These are phyloP conservation scores for Hapsidospora chrysogenum DNA, from an alignment of 495 filamentous ascomycete genomes.

Conservation along the genomic window DNA sequence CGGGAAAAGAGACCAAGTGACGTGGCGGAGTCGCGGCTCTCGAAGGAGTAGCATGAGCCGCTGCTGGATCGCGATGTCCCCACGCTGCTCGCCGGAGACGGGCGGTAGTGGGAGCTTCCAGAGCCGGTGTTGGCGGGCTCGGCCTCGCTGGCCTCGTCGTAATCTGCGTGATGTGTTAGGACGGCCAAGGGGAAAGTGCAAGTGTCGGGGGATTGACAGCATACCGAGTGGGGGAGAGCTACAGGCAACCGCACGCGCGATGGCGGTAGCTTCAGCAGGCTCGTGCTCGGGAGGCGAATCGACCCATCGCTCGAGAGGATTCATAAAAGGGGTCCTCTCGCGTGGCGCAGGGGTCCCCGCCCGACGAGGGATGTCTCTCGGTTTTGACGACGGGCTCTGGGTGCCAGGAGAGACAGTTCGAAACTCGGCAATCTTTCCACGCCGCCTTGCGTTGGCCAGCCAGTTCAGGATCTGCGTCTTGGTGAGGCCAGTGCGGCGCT, in stretches of 20 bases:
- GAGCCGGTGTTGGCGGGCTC: conserved; percentile 46
- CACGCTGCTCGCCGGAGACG: conserved; percentile 54
- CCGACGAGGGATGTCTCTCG: conserved; percentile 45
- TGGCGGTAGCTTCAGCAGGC: conserved; percentile 61
- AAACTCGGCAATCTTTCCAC: conserved; percentile 49
- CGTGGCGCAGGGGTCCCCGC: conserved; percentile 24
- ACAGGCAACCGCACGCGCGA: conserved; percentile 55
- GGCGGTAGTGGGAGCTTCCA: conserved; percentile 47
- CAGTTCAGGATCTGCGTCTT: conserved; percentile 68
- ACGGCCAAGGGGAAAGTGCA: no score
- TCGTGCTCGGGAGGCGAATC: conserved; percentile 76
- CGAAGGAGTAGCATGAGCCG: conserved; percentile 54
- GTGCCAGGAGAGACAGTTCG: conserved; percentile 42
- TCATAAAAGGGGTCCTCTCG: conserved; percentile 64
- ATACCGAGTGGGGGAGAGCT: conserved; percentile 30
- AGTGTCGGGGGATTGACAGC: no score
- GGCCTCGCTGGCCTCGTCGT: conserved; percentile 28
- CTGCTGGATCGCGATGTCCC: conserved; percentile 54
- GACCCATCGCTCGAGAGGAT: conserved; percentile 73
- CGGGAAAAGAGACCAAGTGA: conserved; percentile 41
- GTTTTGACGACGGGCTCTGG: conserved; percentile 30
- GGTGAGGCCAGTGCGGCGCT: conserved; percentile 52
- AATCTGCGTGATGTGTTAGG: no score
- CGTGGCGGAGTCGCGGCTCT: conserved; percentile 45
- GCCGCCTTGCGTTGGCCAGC: conserved; percentile 69